These are phyloP conservation scores for Solanum sejunctum DNA, from an alignment of 257 asterid genomes.

Conservation along the genomic window DNA sequence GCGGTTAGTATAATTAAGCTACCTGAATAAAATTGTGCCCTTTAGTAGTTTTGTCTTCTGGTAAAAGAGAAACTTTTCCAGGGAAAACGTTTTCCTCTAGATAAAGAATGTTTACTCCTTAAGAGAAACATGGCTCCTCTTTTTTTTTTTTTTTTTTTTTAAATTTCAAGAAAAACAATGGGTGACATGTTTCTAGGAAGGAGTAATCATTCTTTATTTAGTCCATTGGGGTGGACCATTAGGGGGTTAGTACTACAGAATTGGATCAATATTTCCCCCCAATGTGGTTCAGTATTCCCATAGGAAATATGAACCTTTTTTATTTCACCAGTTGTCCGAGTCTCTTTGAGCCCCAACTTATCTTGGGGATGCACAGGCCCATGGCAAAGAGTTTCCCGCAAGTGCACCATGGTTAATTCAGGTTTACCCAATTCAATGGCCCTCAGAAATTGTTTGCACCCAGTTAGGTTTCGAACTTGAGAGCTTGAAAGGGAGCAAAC, in stretches of 20 bases:
- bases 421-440: no score
- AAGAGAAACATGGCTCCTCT: no score
- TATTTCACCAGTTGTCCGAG: no score
- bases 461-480: no score
- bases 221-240: neutral
- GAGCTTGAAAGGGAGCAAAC: no score
- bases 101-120: no score
- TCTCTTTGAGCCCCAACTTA: no score
- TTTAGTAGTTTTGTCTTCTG: neutral
- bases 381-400: no score
- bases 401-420: no score
- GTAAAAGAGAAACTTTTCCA: neutral
- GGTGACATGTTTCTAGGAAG: neutral
- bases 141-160: no score
- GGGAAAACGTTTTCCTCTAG: neutral
- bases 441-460: no score
- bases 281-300: neutral
- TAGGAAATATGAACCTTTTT: neutral
- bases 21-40: neutral
- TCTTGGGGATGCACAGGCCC: no score
- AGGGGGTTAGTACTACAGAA: neutral
- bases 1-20: conserved; percentile 47
- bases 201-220: neutral
- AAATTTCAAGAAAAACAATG: neutral
- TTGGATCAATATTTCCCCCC: neutral